phyloP scores from a whole-genome alignment of 139 green algal genomes.

The Trebouxia sp. region DNA sequence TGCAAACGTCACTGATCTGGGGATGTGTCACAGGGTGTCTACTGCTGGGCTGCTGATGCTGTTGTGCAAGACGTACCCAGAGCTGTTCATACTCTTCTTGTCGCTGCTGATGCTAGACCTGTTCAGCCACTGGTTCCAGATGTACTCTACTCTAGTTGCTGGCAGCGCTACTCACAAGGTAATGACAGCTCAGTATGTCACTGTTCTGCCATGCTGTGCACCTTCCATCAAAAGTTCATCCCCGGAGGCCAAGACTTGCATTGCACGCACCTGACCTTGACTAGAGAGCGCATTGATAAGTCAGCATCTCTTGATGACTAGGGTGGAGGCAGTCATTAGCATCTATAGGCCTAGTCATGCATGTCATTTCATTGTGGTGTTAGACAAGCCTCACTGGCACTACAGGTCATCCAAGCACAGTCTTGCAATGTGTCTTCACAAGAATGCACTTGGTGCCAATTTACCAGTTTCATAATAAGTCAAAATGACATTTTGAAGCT shows the following conservation, averaged over 20 bases:
- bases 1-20: too few relatives aligned
- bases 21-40: slow-evolving; percentile 62
- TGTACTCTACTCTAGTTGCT: slow-evolving; percentile 75
- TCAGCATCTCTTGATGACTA: neutral
- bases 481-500: neutral
- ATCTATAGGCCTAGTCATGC: neutral
- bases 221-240: neutral
- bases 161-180: slow-evolving; percentile 83
- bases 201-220: neutral
- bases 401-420: neutral
- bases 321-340: neutral
- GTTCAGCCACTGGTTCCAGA: slow-evolving; percentile 92
- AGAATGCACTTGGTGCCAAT: neutral
- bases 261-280: neutral
- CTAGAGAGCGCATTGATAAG: neutral
- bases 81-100: slow-evolving; percentile 57
- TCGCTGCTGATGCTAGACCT: slow-evolving; percentile 90
- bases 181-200: neutral
- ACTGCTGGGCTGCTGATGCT: slow-evolving; percentile 86
- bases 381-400: neutral
- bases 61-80: slow-evolving; percentile 67
- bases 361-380: neutral
- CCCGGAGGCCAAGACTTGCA: too few relatives aligned
- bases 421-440: neutral
- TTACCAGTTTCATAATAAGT: neutral